These are phyloP conservation scores for Pyrenochaeta sp. DNA, from an alignment of 2,329 filamentous ascomycete genomes.

Conservation along the genomic window DNA sequence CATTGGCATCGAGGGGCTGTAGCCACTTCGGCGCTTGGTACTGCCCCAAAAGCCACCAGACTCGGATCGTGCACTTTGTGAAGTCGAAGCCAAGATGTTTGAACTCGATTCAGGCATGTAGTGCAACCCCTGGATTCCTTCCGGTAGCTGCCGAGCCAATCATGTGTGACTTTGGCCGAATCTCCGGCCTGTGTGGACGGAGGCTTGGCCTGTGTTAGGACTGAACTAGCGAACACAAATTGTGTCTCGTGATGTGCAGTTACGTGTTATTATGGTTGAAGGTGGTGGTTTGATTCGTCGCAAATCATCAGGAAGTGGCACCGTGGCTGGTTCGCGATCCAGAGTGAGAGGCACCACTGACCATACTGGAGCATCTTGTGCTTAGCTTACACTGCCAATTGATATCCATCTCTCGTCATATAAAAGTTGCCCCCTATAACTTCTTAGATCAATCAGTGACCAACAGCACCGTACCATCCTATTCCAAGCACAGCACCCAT, in stretches of 20 bases:
- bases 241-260: background rate
- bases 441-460: conserved; percentile 12
- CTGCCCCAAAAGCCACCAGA: conserved; percentile 4
- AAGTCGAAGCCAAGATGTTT: conserved; percentile 7
- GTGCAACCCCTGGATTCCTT: background rate
- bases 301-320: background rate
- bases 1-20: background rate
- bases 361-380: too few species aligned
- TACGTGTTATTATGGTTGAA: background rate
- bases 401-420: too few species aligned
- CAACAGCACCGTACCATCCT: conserved; percentile 51
- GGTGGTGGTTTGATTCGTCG: too few species aligned
- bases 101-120: background rate
- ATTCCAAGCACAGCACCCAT: conserved; percentile 51
- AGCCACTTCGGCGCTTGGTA: conserved; percentile 1
- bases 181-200: background rate
- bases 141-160: conserved; percentile 1
- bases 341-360: too few species aligned
- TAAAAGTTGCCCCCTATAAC: background rate
- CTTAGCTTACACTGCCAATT: too few species aligned
- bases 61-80: conserved; percentile 1
- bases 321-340: background rate
- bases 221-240: background rate
- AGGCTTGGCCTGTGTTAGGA: background rate
- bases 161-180: background rate